Conservation (phyloP, 495 filamentous ascomycete species). For the Penicillium crystallinum region DNA sequence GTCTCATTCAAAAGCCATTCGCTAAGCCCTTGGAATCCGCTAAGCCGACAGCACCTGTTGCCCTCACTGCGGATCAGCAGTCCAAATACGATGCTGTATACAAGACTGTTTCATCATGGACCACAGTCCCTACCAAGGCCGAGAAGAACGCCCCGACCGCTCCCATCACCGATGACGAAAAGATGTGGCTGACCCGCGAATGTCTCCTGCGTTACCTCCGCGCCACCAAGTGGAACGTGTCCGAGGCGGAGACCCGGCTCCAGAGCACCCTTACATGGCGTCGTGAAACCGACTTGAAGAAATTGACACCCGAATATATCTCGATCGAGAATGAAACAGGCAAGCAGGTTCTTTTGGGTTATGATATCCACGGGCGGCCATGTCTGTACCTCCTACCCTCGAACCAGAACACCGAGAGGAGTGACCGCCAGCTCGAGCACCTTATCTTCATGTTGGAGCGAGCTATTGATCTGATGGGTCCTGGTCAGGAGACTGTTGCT, state of each 20-base stretch:
- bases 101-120: slow-evolving; percentile 61
- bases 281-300: slow-evolving; percentile 74
- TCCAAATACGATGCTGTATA: slow-evolving; percentile 75
- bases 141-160: slow-evolving; percentile 53
- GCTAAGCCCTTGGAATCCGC: slow-evolving; percentile 50
- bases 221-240: slow-evolving; percentile 82
- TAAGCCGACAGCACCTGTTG: slow-evolving; percentile 46
- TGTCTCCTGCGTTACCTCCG: slow-evolving; percentile 90
- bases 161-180: slow-evolving; percentile 73
- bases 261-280: slow-evolving; percentile 81
- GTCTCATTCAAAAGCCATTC: slow-evolving; percentile 66
- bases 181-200: slow-evolving; percentile 84
- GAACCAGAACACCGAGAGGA: slow-evolving; percentile 85
- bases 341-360: slow-evolving; percentile 86
- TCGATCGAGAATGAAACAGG: slow-evolving; percentile 90
- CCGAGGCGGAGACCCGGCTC: slow-evolving; percentile 71
- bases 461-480: slow-evolving; percentile 77
- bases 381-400: slow-evolving; percentile 87
- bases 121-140: slow-evolving; percentile 57
- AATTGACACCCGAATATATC: slow-evolving; percentile 75
- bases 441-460: slow-evolving; percentile 94
- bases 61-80: slow-evolving; percentile 71
- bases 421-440: slow-evolving; percentile 87
- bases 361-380: slow-evolving; percentile 73
- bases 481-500: slow-evolving; percentile 78